Evolutionary conservation across 371 early-diverging fungal species (phyloP).

Genomic region (Rhizomucor miehei): DNA sequence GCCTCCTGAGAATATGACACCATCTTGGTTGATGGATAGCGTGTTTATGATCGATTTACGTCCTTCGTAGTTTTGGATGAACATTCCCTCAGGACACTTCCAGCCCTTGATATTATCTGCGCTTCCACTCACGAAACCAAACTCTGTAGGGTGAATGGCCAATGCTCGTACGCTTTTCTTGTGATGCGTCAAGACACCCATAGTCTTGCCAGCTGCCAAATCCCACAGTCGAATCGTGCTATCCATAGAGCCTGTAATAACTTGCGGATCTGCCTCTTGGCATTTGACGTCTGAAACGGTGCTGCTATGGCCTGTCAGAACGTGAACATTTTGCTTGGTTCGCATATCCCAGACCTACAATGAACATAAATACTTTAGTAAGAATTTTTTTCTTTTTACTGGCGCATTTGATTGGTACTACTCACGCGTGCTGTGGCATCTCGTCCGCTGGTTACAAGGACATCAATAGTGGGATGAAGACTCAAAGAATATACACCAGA

Average conservation of each 20-base stretch:
- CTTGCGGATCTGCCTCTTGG: conserved; percentile 95
- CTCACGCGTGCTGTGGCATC: conserved; percentile 90
- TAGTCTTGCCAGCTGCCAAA: conserved; percentile 93
- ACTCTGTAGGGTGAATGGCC: conserved; percentile 89
- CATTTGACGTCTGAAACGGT: conserved; percentile 87
- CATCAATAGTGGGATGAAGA: conserved; percentile 92
- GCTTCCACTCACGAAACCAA: conserved; percentile 90
- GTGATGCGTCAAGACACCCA: conserved; percentile 94
- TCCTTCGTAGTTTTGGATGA: conserved; percentile 90
- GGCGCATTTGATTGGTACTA: too few species aligned
- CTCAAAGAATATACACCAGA: conserved; percentile 89
- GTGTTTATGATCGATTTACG: conserved; percentile 91
- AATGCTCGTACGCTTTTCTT: conserved; percentile 94
- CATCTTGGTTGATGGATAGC: conserved; percentile 83
- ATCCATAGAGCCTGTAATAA: conserved; percentile 93
- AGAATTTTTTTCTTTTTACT: too few species aligned
- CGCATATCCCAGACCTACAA: conserved; percentile 95
- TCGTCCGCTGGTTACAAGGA: conserved; percentile 92
- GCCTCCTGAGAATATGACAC: conserved; percentile 93
- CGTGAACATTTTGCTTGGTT: conserved; percentile 91
- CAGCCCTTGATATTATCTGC: conserved; percentile 95
- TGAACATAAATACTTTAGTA: too few species aligned
- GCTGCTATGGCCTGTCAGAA: conserved; percentile 83
- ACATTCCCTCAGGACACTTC: conserved; percentile 93
- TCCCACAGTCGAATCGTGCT: conserved; percentile 94